Conservation (phyloP, 805 yeast genomes). For the Candida anglica region DNA sequence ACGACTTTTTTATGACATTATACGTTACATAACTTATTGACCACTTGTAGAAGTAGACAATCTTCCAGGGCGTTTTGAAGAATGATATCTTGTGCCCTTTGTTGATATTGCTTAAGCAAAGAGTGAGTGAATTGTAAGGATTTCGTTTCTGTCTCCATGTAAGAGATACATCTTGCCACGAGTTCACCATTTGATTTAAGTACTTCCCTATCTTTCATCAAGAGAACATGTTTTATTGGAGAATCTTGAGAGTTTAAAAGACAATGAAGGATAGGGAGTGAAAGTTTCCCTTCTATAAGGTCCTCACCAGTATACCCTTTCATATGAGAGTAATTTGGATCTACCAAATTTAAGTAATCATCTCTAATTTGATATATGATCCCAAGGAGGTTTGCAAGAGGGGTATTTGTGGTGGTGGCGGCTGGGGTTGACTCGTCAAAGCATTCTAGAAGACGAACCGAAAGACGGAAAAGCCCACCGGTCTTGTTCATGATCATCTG, state of each 20-base stretch:
- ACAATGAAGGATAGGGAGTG: conserved; percentile 76
- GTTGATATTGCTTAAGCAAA: conserved; percentile 17
- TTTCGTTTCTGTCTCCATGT: conserved; percentile 15
- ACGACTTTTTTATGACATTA: conserved; percentile 3
- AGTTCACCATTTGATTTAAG: conserved; percentile 5
- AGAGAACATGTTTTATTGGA: conserved; percentile 11
- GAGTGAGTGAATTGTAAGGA: conserved; percentile 22
- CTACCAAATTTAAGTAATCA: conserved; percentile 70
- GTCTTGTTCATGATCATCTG: conserved; percentile 84
- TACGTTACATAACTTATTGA: conserved; percentile 15
- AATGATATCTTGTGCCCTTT: conserved; percentile 13
- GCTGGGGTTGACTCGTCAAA: too few relatives aligned
- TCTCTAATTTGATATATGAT: conserved; percentile 81
- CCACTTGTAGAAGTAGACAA: conserved; percentile 9
- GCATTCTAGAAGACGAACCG: conserved; percentile 59
- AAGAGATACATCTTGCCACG: conserved; percentile 16
- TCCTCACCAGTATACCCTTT: conserved; percentile 76
- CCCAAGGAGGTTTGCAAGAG: conserved; percentile 71
- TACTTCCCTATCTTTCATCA: conserved; percentile 3
- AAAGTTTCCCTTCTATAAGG: conserved; percentile 82
- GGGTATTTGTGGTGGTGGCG: conserved; percentile 4
- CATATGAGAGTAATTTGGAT: conserved; percentile 50
- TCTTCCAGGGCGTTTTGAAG: conserved; percentile 2
- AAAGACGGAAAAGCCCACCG: conserved; percentile 80
- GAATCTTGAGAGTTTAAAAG: conserved; percentile 9